These are phyloP conservation scores for Alternaria ventricosa DNA, from an alignment of 2,329 filamentous ascomycete genomes.

Conservation along the genomic window DNA sequence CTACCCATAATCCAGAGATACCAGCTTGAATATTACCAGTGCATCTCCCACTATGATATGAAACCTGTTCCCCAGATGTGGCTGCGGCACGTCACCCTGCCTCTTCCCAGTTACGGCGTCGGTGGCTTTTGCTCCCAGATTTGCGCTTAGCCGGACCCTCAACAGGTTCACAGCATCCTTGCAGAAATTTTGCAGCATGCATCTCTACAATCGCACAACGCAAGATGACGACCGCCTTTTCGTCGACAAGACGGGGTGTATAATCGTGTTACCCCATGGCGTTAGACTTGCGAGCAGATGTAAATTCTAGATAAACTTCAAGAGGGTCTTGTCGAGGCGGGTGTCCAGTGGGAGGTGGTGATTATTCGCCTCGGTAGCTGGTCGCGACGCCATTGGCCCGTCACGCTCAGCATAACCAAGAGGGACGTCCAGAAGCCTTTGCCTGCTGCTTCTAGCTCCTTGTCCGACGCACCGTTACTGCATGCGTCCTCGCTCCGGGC, in stretches of 20 bases:
- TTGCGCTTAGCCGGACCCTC: conserved; percentile 6
- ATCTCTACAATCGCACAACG: neutral
- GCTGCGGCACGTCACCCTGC: neutral
- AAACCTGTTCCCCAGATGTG: conserved; percentile 1
- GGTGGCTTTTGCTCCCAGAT: neutral
- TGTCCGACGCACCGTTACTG: conserved; percentile 26
- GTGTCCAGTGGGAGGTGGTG: conserved; percentile 15
- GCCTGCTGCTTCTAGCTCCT: conserved; percentile 31
- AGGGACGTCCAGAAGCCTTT: conserved; percentile 16
- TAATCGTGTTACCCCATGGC: neutral
- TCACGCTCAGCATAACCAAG: conserved; percentile 20
- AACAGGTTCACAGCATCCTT: conserved; percentile 7
- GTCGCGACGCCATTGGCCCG: conserved; percentile 25
- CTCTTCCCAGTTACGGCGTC: neutral
- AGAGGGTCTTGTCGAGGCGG: neutral
- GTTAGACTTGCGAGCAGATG: conserved; percentile 26
- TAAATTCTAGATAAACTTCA: neutral
- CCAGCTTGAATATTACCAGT: neutral
- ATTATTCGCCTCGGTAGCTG: conserved; percentile 30
- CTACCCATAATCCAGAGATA: neutral
- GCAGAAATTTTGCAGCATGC: neutral
- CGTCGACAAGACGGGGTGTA: neutral
- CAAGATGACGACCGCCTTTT: neutral
- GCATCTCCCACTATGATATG: neutral
- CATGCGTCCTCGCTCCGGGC: conserved; percentile 23